Evolutionary conservation across 2,329 filamentous ascomycete genomes (phyloP).

Genomic region (Alternaria sp.): DNA sequence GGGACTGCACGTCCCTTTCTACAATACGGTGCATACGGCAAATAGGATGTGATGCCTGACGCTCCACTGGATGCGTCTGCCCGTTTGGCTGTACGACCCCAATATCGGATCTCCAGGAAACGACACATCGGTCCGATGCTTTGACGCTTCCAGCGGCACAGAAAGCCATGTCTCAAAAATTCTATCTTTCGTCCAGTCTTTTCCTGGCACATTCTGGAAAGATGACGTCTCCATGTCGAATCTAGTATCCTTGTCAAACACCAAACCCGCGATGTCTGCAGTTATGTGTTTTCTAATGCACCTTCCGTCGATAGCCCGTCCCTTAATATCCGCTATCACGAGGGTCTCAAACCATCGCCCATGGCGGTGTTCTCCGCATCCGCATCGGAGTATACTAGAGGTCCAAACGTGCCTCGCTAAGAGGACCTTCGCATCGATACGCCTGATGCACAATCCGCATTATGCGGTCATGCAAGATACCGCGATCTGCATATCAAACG

Average conservation of each 20-base stretch:
- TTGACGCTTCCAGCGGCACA: background rate
- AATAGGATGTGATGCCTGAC: background rate
- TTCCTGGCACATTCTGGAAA: background rate
- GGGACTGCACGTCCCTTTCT: background rate
- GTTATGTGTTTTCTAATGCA: background rate
- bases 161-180: background rate
- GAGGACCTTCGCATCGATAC: background rate
- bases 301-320: background rate
- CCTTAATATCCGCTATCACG: background rate
- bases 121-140: conserved; percentile 9
- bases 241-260: background rate
- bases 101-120: background rate
- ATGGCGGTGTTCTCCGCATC: background rate
- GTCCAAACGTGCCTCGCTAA: background rate
- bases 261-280: background rate
- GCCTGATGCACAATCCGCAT: background rate
- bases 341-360: background rate
- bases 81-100: conserved; percentile 18
- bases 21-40: background rate
- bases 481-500: conserved; percentile 4
- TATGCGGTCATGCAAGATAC: background rate
- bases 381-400: background rate
- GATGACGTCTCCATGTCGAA: background rate
- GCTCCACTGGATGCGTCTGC: background rate
- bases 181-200: background rate